Conservation (phyloP, 2,329 filamentous ascomycete genomes). For the Cadophora sp. region DNA sequence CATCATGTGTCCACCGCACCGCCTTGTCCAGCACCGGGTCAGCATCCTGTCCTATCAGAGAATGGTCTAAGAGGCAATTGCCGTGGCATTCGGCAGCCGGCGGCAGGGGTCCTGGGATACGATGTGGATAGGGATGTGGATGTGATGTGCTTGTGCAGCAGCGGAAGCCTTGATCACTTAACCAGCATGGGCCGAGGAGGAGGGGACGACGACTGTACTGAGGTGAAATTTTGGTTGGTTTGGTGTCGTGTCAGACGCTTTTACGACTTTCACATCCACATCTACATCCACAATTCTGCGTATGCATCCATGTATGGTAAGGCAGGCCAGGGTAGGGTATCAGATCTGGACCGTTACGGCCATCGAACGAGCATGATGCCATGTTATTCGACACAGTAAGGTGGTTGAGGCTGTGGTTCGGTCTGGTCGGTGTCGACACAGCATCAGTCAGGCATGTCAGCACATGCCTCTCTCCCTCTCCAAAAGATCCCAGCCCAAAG, state of each 20-base stretch:
- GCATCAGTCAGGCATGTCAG: slow-evolving; percentile 13
- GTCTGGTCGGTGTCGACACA: slow-evolving; percentile 3
- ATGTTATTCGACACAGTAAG: slow-evolving; percentile 11
- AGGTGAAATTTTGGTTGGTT: background rate
- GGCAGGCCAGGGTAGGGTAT: background rate
- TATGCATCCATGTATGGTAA: background rate
- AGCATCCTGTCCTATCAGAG: background rate
- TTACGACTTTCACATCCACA: background rate
- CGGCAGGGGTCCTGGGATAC: background rate
- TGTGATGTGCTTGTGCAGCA: slow-evolving; percentile 11
- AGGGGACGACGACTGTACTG: background rate
- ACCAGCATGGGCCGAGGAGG: background rate
- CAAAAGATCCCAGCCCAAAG: background rate
- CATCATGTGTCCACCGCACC: slow-evolving; percentile 16
- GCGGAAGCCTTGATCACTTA: background rate
- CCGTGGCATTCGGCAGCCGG: slow-evolving; percentile 16
- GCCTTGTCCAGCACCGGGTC: background rate
- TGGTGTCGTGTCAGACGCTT: slow-evolving; percentile 12
- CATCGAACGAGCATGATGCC: slow-evolving; percentile 15
- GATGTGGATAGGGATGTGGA: background rate
- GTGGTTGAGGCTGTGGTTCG: background rate
- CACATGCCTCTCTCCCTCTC: background rate
- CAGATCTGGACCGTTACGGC: background rate
- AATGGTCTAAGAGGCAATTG: background rate
- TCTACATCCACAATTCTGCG: background rate